A percentile compares a stretch with the other conserved stretches of the same genome.
phyloP scores from a whole-genome alignment of 371 early-diverging fungal species.

The Mucor mucedo region DNA sequence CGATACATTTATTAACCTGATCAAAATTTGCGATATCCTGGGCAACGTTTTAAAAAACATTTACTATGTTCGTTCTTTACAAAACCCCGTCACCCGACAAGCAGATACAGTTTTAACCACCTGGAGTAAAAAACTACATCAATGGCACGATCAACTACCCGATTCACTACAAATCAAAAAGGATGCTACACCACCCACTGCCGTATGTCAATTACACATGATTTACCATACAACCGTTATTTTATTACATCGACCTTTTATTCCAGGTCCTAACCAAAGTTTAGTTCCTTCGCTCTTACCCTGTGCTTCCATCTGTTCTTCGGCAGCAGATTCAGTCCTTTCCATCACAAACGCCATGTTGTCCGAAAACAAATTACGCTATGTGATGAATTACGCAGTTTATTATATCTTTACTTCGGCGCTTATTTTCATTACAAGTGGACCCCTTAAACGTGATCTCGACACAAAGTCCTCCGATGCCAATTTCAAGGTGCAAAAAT shows the following conservation, averaged over 20 bases:
- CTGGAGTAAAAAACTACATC: slow-evolving; percentile 45
- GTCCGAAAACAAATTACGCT: slow-evolving; percentile 36
- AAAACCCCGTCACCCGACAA: slow-evolving; percentile 31
- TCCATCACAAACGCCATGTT: slow-evolving; percentile 47
- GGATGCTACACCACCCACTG: slow-evolving; percentile 26
- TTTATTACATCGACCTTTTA: slow-evolving; percentile 50
- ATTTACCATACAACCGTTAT: slow-evolving; percentile 50
- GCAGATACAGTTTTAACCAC: slow-evolving; percentile 42
- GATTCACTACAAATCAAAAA: slow-evolving; percentile 43
- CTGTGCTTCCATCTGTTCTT: slow-evolving; percentile 48
- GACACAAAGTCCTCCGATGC: slow-evolving; percentile 27
- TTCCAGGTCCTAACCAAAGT: slow-evolving; percentile 37
- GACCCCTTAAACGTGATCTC: slow-evolving; percentile 6
- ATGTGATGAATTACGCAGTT: slow-evolving; percentile 41
- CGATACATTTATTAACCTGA: slow-evolving; percentile 40
- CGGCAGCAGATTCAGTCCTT: slow-evolving; percentile 53
- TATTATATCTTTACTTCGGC: slow-evolving; percentile 52
- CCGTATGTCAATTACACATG: slow-evolving; percentile 53
- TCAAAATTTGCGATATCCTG: slow-evolving; percentile 47
- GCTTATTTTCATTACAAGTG: slow-evolving; percentile 41
- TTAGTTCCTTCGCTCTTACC: slow-evolving; percentile 39
- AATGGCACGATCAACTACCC: slow-evolving; percentile 54
- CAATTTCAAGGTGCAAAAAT: slow-evolving; percentile 39
- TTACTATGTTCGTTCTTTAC: slow-evolving; percentile 48
- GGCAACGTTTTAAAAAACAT: slow-evolving; percentile 54